These are phyloP conservation scores for Eucalyptus pauciflora DNA, from an alignment of 345 rosid genomes.

Conservation along the genomic window DNA sequence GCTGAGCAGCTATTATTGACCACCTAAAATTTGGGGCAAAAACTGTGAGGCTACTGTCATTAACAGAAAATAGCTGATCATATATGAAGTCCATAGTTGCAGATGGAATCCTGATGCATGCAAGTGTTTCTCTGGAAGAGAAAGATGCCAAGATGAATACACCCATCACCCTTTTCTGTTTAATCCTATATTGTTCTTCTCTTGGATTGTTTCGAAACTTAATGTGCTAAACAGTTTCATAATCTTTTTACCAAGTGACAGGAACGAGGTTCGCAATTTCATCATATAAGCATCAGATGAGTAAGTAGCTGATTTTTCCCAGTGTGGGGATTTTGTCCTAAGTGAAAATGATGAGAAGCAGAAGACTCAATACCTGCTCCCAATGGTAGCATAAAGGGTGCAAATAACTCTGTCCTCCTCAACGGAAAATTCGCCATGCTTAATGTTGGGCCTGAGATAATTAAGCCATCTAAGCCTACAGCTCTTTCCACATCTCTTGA, in stretches of 20 bases:
- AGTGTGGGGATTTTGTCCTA: neutral
- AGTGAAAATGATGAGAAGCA: neutral
- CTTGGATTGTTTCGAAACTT: neutral
- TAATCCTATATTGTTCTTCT: neutral
- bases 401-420: constrained; percentile 77
- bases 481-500: constrained; percentile 96
- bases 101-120: neutral
- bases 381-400: constrained; percentile 69
- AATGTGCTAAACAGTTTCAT: neutral
- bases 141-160: neutral
- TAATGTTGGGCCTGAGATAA: constrained; percentile 89
- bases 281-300: neutral
- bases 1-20: constrained; percentile 96
- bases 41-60: neutral
- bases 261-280: neutral
- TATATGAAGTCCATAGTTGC: neutral
- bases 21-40: constrained; percentile 42
- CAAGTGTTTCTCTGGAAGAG: neutral
- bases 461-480: constrained; percentile 95
- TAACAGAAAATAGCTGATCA: neutral
- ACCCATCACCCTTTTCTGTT: neutral
- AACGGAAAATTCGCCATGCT: constrained; percentile 87
- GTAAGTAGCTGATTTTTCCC: neutral
- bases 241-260: neutral
- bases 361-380: constrained; percentile 62